Conservation (phyloP, 2,329 filamentous ascomycete genomes). For the Phialophora macrospora region DNA sequence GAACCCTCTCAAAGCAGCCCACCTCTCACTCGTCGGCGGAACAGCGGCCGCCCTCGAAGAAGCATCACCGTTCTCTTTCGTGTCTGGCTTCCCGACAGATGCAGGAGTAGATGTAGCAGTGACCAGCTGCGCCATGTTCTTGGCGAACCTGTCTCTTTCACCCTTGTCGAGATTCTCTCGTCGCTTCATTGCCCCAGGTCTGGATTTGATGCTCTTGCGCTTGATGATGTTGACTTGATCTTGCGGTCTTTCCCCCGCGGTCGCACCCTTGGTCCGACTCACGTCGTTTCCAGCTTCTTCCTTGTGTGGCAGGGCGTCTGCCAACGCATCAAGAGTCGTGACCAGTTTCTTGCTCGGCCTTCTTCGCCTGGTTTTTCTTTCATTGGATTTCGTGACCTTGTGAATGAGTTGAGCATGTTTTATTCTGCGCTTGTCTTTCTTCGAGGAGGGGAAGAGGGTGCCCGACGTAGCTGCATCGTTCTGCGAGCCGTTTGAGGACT, state of each 20-base stretch:
- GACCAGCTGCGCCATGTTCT: slow-evolving; percentile 76
- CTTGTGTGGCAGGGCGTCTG: slow-evolving; percentile 75
- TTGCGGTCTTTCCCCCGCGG: slow-evolving; percentile 36
- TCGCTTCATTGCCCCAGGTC: slow-evolving; percentile 79
- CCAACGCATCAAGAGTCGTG: slow-evolving; percentile 74
- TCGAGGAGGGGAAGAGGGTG: slow-evolving; percentile 67
- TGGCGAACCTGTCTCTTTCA: slow-evolving; percentile 83
- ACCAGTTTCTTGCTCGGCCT: slow-evolving; percentile 77
- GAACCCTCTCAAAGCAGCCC: slow-evolving; percentile 80
- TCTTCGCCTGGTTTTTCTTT: slow-evolving; percentile 61
- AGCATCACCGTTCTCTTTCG: slow-evolving; percentile 25
- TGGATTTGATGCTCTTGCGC: slow-evolving; percentile 74
- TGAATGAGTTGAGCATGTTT: slow-evolving; percentile 81
- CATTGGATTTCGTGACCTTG: slow-evolving; percentile 67
- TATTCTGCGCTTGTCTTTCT: slow-evolving; percentile 81
- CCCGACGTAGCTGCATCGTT: slow-evolving; percentile 8
- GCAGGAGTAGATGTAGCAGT: slow-evolving; percentile 7
- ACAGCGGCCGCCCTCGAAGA: slow-evolving; percentile 28
- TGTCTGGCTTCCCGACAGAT: background rate
- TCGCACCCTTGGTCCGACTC: slow-evolving; percentile 41
- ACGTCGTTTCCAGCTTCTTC: slow-evolving; percentile 53
- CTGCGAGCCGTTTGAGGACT: slow-evolving; percentile 4
- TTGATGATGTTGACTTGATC: slow-evolving; percentile 69
- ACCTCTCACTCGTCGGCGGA: slow-evolving; percentile 62
- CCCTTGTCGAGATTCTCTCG: slow-evolving; percentile 78